These are phyloP conservation scores for Mytilinidion resinicola DNA, from an alignment of 495 filamentous ascomycete genomes.

Conservation along the genomic window DNA sequence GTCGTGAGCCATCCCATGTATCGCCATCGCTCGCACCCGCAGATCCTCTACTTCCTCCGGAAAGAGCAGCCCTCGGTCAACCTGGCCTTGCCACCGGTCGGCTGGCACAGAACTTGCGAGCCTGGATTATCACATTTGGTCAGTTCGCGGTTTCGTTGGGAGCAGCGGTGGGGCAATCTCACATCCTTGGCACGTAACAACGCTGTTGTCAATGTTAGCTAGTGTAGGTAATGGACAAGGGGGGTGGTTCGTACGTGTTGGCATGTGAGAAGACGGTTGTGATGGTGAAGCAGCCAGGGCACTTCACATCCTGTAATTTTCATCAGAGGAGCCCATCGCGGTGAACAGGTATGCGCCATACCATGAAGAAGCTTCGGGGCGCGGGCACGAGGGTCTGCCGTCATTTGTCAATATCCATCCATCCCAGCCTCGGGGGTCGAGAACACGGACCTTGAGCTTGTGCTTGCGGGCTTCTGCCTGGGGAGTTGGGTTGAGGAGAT, in stretches of 20 bases:
- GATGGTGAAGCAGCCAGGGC: slow-evolving; percentile 99
- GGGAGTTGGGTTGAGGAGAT: slow-evolving; percentile 97
- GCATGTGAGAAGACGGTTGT: slow-evolving; percentile 99
- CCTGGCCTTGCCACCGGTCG: slow-evolving; percentile 94
- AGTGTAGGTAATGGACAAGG: too few relatives aligned
- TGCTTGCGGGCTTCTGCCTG: slow-evolving; percentile 95
- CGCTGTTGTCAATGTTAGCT: too few relatives aligned
- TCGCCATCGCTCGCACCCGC: slow-evolving; percentile 6
- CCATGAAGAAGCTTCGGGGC: slow-evolving; percentile 99
- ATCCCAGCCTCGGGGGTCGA: not conserved
- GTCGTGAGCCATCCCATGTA: slow-evolving; percentile 16
- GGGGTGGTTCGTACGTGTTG: slow-evolving; percentile 40
- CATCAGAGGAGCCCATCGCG: too few relatives aligned
- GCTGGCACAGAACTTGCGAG: slow-evolving; percentile 95
- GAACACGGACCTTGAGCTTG: slow-evolving; percentile 88
- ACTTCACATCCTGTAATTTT: slow-evolving; percentile 49
- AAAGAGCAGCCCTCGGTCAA: slow-evolving; percentile 99
- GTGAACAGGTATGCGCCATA: too few relatives aligned
- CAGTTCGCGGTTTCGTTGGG: too few relatives aligned
- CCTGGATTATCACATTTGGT: too few relatives aligned
- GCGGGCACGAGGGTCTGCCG: slow-evolving; percentile 75
- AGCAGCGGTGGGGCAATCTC: too few relatives aligned
- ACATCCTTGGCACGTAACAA: too few relatives aligned
- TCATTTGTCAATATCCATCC: not conserved
- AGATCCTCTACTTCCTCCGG: slow-evolving; percentile 84